Base-by-base conservation (phyloP, 106 monocot genomes). In the Ottelia alismoides region DNA sequence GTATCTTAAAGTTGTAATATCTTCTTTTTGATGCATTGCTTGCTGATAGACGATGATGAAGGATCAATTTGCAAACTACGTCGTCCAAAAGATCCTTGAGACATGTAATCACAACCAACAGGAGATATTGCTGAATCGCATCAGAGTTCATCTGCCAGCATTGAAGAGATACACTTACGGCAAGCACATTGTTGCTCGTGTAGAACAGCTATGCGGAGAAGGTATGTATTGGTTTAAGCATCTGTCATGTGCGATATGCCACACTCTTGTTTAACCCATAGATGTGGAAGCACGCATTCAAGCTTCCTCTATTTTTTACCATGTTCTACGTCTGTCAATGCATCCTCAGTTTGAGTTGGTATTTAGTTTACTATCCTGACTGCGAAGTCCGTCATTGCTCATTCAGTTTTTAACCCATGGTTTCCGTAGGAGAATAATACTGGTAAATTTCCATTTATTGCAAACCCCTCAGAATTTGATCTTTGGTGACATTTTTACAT, bases 41-140 rank as follows among this genome's bases (percentile, higher is more conserved):
- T n/a, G n/a, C n/a, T n/a, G n/a, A n/a, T n/a, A 92, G 92, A 65
- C 61, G 24, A 92, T 92, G 92, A 92, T 92, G 92, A 92, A 92
- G 57, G 92, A 92, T 57, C 92, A 87, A 40, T 92, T 78, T 65
- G 92, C 92, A 40, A 92, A 92, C 44, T 92, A 92, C 67, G 92
- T 92, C 17, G 76, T 92, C 50, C 92, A 92, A 64, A 92, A 83
- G 72, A 87, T 83, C 53, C 87, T 92, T 52, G 92, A 87, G 44
- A 85, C 79, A 9, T 83, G 87, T 54, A 46, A 53, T 21, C 76
- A 76, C 9, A 63, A 47, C 20, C 92, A 92, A 45, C 52, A 65
- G 24, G 76, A 76, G 28, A 60, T 70, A 30, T 68, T 92, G 52
- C 67, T 87, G 31, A 47, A 30, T 46, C 87, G 67, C 29, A 65